Percentiles rank a stretch among this genome's conserved stretches.
Conservation (phyloP, 352 stramenopile species). For the Pythium myriotylum region DNA sequence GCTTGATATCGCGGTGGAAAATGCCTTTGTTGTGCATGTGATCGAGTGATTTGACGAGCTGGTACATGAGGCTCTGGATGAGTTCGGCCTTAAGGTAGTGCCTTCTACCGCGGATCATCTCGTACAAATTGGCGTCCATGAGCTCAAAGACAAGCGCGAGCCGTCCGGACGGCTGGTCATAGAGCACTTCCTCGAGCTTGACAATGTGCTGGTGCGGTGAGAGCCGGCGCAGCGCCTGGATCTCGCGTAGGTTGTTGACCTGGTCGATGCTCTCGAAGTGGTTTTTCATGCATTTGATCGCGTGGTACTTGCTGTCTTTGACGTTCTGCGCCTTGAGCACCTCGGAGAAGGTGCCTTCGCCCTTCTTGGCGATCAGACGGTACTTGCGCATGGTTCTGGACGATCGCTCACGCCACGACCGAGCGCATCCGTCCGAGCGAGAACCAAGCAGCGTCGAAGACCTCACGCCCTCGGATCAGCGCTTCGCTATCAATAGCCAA, state of each 20-base stretch:
- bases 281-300: slow-evolving; percentile 99
- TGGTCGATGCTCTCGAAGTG: slow-evolving; percentile 96
- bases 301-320: slow-evolving; percentile 94
- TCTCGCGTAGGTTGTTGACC: slow-evolving; percentile 96
- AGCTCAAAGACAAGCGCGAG: slow-evolving; percentile 97
- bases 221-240: slow-evolving; percentile 92
- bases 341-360: slow-evolving; percentile 96
- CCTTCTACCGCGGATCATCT: slow-evolving; percentile 91
- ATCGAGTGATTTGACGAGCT: slow-evolving; percentile 94
- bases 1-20: slow-evolving; percentile 97
- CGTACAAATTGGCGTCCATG: slow-evolving; percentile 97
- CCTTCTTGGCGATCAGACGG: slow-evolving; percentile 93
- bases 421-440: background rate
- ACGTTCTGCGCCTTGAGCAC: slow-evolving; percentile 93
- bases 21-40: slow-evolving; percentile 98
- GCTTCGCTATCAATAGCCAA: slow-evolving; percentile 11
- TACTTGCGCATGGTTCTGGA: slow-evolving; percentile 88
- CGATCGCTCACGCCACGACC: background rate
- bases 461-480: background rate
- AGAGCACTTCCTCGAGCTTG: slow-evolving; percentile 96
- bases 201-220: slow-evolving; percentile 96
- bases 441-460: background rate
- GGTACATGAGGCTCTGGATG: slow-evolving; percentile 88
- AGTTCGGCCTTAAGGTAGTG: slow-evolving; percentile 89
- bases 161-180: slow-evolving; percentile 88